Evolutionary conservation across 257 asterid genomes (phyloP).

Genomic region (Fraxinus americana): DNA sequence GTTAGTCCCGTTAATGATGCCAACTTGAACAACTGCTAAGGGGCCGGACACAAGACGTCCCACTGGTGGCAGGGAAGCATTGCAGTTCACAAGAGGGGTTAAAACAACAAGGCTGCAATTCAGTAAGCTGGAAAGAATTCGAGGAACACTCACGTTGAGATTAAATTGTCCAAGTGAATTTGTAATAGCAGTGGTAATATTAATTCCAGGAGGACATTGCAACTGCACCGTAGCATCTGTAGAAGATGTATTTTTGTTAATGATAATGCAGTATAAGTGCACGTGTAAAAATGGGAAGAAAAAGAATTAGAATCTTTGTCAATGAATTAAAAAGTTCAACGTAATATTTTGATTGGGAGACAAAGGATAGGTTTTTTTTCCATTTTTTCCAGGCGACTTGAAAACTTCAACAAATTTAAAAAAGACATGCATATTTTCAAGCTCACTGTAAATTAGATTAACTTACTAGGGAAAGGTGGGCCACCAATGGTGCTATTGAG

Average conservation of each 20-base stretch:
- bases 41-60: not conserved
- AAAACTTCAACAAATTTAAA: no score
- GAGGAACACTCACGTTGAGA: not conserved
- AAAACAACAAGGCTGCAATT: not conserved
- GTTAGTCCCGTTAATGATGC: not conserved
- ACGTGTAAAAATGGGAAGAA: no score
- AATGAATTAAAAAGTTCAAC: no score
- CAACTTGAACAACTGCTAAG: rapidly evolving
- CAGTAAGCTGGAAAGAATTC: not conserved
- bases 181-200: not conserved
- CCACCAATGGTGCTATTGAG: not conserved
- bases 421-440: no score
- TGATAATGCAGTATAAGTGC: not conserved
- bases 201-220: not conserved
- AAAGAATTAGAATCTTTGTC: no score
- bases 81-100: not conserved
- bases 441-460: no score
- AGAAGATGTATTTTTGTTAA: no score
- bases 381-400: no score
- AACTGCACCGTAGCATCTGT: not conserved
- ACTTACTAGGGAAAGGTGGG: not conserved
- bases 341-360: no score
- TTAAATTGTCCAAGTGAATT: not conserved
- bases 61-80: not conserved
- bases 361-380: no score